Percentiles rank a stretch among this genome's conserved stretches.
Evolutionary conservation across 2,329 filamentous ascomycete genomes (phyloP).

Genomic region (Fonsecaea multimorphosa): DNA sequence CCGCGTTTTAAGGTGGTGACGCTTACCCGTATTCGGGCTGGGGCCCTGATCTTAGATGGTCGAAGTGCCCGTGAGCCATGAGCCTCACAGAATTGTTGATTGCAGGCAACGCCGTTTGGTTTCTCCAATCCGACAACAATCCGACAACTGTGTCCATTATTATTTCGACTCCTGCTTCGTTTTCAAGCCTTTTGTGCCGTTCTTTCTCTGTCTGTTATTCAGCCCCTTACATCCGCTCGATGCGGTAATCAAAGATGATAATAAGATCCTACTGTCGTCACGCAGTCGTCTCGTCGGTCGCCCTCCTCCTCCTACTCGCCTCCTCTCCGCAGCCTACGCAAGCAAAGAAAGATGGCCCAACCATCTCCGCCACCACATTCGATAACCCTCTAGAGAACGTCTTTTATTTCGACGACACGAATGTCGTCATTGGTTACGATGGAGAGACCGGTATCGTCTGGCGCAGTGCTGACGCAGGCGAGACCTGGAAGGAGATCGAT

Average conservation of each 20-base stretch:
- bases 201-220: slow-evolving; percentile 17
- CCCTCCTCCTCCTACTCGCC: slow-evolving; percentile 31
- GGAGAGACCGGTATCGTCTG: slow-evolving; percentile 68
- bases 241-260: slow-evolving; percentile 38
- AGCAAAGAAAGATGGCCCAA: slow-evolving; percentile 69
- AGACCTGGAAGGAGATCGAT: slow-evolving; percentile 71
- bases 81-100: slow-evolving; percentile 19
- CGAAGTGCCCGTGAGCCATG: slow-evolving; percentile 19
- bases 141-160: slow-evolving; percentile 28
- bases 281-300: slow-evolving; percentile 32
- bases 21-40: slow-evolving; percentile 14
- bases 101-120: slow-evolving; percentile 25
- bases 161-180: slow-evolving; percentile 17
- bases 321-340: slow-evolving; percentile 29
- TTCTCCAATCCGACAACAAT: slow-evolving; percentile 27
- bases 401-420: slow-evolving; percentile 90
- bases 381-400: slow-evolving; percentile 70
- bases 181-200: slow-evolving; percentile 15
- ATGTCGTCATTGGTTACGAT: slow-evolving; percentile 79
- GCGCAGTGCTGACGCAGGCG: slow-evolving; percentile 81
- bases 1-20: slow-evolving; percentile 15
- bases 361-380: slow-evolving; percentile 69
- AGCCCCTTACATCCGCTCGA: slow-evolving; percentile 16
- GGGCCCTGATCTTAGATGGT: slow-evolving; percentile 8
- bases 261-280: slow-evolving; percentile 31